Evolutionary conservation across 2,329 filamentous ascomycete species (phyloP), one percentile per base, ranked within the genome.

Genomic region (Phyllosticta ampelicida): DNA sequence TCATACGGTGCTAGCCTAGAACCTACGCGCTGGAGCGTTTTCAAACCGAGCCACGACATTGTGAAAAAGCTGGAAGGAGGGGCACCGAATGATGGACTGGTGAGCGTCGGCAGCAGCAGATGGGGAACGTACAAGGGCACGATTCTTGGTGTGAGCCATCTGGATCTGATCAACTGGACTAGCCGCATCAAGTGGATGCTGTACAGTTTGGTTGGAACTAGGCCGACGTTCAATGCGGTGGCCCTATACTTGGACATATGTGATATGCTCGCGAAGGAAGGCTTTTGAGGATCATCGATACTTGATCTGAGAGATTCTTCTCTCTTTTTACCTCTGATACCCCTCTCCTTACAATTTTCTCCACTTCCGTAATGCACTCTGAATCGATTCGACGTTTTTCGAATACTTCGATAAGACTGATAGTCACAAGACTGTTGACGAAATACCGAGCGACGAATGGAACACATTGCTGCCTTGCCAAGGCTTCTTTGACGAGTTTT

Each of bases 121-220:
- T 86, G 83, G 83, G 83, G 83, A 30, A 74, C 75, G 9, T 86
- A 86, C 63, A 81, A 83, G 66, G 83, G 83, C 26, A 86, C 83
- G 1, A 65, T 86, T 54, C 73, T 83, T n/a, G 80, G 80, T 3
- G 82, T 85, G 60, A 84, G 79, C 66, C 83, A 86, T 70, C 67
- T 86, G 52, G 82, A 86, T 63, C 66, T 85, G 61, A 86, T 86
- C 68, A 86, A 86, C 63, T 86, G 83, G 83, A 83, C 80, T 26
- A 85, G 84, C 62, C 73, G 81, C 28, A 64, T 84, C 44, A 79
- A 83, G 63, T 83, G 80, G 78, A 74, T 80, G 59, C 73, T 81
- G 53, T 82, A 79, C 67, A 74, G 78, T 60, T 64, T 85, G 56
- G 79, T 78, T 1, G 80, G 82, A 3, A 78, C 78, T 60, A 78